These are phyloP conservation scores for Pleurotus sapidus DNA, from an alignment of 768 basidiomycete genomes.

Conservation along the genomic window DNA sequence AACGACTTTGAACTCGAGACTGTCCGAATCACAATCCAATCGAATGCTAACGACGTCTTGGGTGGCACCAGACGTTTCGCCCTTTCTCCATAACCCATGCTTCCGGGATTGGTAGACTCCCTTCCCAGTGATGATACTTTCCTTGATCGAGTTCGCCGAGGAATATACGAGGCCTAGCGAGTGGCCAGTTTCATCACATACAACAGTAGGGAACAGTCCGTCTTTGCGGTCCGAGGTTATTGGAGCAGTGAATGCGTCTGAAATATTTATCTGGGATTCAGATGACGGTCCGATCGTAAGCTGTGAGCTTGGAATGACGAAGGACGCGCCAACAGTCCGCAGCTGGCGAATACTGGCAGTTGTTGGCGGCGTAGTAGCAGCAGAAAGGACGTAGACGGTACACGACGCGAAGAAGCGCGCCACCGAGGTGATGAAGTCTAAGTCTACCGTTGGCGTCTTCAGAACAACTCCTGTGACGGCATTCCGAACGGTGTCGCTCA, in stretches of 20 bases:
- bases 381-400: conserved; percentile 59
- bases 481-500: conserved; percentile 70
- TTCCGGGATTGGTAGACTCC: conserved; percentile 97
- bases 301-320: conserved; percentile 70
- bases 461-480: conserved; percentile 79
- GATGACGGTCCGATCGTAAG: conserved; percentile 61
- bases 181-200: conserved; percentile 75
- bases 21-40: conserved; percentile 90
- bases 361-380: conserved; percentile 49
- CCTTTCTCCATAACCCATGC: conserved; percentile 95
- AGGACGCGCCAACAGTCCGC: conserved; percentile 52
- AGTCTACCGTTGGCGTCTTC: conserved; percentile 68
- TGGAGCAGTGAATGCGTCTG: conserved; percentile 83
- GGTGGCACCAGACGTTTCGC: conserved; percentile 92
- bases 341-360: conserved; percentile 59
- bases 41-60: conserved; percentile 84
- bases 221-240: conserved; percentile 85
- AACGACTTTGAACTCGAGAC: conserved; percentile 85
- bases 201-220: conserved; percentile 90
- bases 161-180: conserved; percentile 95
- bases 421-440: conserved; percentile 76
- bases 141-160: conserved; percentile 77
- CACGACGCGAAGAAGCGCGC: conserved; percentile 69
- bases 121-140: conserved; percentile 83
- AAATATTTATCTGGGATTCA: conserved; percentile 61